These are phyloP conservation scores for Auriscalpium orientale DNA, from an alignment of 768 basidiomycete species.

Conservation along the genomic window DNA sequence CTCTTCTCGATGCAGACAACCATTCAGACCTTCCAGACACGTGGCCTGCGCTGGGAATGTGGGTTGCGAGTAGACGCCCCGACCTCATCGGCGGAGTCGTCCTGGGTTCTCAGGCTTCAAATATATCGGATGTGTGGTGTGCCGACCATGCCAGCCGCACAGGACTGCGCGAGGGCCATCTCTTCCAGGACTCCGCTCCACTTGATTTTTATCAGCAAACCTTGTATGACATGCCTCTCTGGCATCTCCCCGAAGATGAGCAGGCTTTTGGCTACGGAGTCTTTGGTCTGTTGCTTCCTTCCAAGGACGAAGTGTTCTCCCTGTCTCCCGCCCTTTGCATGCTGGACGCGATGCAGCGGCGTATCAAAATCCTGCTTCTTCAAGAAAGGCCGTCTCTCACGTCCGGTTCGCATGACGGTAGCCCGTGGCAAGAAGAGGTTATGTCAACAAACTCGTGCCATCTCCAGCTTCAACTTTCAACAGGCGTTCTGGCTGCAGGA, in stretches of 20 bases:
- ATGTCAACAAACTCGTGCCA: constrained; percentile 6
- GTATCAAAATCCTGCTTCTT: constrained; percentile 11
- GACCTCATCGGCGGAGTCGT: constrained; percentile 34
- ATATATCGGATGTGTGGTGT: constrained; percentile 7
- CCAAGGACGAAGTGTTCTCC: constrained; percentile 6
- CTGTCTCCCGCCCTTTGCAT: constrained; percentile 12
- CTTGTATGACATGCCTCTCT: background rate
- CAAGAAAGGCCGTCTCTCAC: background rate
- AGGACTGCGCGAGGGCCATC: no score
- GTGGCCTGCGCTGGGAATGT: constrained; percentile 24
- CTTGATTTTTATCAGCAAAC: background rate
- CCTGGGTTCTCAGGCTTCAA: constrained; percentile 20
- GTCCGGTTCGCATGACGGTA: background rate
- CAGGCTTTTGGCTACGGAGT: background rate
- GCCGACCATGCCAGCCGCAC: constrained; percentile 1
- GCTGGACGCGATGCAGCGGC: constrained; percentile 5
- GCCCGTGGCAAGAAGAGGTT: background rate
- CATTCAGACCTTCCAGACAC: constrained; percentile 11
- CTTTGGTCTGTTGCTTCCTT: constrained; percentile 10
- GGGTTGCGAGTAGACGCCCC: constrained; percentile 19
- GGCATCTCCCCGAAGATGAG: background rate
- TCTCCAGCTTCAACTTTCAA: constrained; percentile 1
- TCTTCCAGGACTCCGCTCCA: background rate
- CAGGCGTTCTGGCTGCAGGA: background rate
- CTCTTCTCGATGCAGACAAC: constrained; percentile 19